phyloP scores from a whole-genome alignment of 257 asterid genomes.

The Solanum rostratum region DNA sequence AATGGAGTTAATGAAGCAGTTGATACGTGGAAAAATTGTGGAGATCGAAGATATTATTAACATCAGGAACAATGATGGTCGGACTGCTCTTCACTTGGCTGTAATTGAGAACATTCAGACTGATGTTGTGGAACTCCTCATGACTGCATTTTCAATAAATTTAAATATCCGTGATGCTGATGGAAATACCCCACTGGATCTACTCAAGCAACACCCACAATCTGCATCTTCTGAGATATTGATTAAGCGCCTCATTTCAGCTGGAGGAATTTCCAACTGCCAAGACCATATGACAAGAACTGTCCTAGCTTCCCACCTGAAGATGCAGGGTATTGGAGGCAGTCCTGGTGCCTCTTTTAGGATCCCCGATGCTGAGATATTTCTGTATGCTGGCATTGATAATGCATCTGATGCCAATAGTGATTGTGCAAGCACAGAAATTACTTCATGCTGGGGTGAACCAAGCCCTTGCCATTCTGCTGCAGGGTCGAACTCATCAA shows the following conservation, averaged over 20 bases:
- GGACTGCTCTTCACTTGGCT: constrained; percentile 85
- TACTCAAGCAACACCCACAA: constrained; percentile 49
- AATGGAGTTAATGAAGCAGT: constrained; percentile 42
- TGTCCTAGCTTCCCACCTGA: constrained; percentile 42
- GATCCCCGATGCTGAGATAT: constrained; percentile 66
- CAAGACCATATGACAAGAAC: constrained; percentile 26
- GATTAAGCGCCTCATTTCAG: constrained; percentile 56
- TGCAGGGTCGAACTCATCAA: constrained; percentile 13
- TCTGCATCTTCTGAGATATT: constrained; percentile 61
- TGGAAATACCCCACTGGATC: constrained; percentile 68
- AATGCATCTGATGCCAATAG: constrained; percentile 17
- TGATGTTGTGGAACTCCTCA: constrained; percentile 64
- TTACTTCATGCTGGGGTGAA: constrained; percentile 42
- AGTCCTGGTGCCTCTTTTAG: constrained; percentile 83
- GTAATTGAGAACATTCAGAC: constrained; percentile 49
- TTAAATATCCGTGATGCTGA: constrained; percentile 48
- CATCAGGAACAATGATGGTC: constrained; percentile 50
- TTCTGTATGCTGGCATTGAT: constrained; percentile 43
- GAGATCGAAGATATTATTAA: constrained; percentile 44
- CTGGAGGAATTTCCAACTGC: constrained; percentile 59
- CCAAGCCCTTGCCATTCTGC: constrained; percentile 16
- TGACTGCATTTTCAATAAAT: constrained; percentile 41
- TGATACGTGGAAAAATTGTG: constrained; percentile 21
- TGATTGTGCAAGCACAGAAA: constrained; percentile 29
- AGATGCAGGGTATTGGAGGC: constrained; percentile 46